These are phyloP conservation scores for Gnetum montanum DNA, from an alignment of 75 land plant genomes.

Conservation along the genomic window DNA sequence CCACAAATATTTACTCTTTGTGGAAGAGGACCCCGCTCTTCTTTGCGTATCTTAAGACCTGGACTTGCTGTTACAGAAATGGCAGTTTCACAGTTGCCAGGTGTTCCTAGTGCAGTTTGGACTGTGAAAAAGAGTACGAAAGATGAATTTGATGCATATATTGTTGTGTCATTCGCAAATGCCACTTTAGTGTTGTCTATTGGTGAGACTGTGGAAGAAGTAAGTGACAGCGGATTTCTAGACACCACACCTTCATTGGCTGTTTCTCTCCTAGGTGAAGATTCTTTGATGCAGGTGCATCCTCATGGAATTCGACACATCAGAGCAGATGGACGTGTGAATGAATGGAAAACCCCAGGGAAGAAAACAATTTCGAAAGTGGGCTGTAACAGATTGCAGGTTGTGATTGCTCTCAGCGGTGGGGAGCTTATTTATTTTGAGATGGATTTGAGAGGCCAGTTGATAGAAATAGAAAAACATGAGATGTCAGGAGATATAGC, in stretches of 20 bases:
- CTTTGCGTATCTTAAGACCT: constrained; percentile 76
- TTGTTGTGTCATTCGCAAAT: constrained; percentile 95
- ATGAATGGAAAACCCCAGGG: constrained; percentile 99
- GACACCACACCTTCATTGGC: constrained; percentile 94
- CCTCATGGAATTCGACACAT: constrained; percentile 98
- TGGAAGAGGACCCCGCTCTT: constrained; percentile 92
- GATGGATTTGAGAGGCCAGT: constrained; percentile 90
- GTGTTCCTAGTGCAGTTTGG: constrained; percentile 98
- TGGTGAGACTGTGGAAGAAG: constrained; percentile 99
- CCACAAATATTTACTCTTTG: constrained; percentile 91
- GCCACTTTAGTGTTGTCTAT: constrained; percentile 98
- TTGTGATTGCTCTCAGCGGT: constrained; percentile 91
- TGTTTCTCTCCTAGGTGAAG: constrained; percentile 92
- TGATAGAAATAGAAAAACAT: constrained; percentile 94
- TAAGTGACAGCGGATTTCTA: constrained; percentile 96
- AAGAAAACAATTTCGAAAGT: constrained; percentile 94
- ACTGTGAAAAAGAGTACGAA: constrained; percentile 91
- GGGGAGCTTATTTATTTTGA: constrained; percentile 97
- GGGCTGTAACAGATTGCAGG: constrained; percentile 94
- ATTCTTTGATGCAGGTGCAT: constrained; percentile 99
- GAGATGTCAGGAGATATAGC: constrained; percentile 98
- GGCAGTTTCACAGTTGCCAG: constrained; percentile 97
- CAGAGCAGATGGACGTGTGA: constrained; percentile 90
- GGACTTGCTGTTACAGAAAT: constrained; percentile 96
- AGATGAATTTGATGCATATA: constrained; percentile 99